phyloP scores from a whole-genome alignment of 208 protist genomes.

The Balamuthia mandrillaris region DNA sequence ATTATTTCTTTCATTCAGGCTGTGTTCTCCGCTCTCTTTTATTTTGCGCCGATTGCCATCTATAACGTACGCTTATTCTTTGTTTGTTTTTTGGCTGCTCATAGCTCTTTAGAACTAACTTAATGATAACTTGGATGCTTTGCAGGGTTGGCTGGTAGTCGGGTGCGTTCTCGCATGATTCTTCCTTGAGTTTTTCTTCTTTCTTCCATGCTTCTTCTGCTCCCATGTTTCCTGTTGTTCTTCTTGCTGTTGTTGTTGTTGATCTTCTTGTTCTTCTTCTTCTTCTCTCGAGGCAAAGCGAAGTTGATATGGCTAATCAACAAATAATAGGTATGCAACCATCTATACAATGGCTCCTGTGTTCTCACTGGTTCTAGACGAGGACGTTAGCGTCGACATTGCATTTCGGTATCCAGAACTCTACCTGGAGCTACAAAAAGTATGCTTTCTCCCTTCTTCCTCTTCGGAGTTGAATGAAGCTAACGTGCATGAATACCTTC shows the following conservation, averaged over 20 bases:
- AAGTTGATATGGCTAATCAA: too few species aligned
- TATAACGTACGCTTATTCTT: slow-evolving; percentile 76
- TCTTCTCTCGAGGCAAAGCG: too few species aligned
- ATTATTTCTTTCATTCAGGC: slow-evolving; percentile 96
- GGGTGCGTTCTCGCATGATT: too few species aligned
- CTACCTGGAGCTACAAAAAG: slow-evolving; percentile 94
- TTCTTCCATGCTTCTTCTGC: too few species aligned
- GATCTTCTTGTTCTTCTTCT: too few species aligned
- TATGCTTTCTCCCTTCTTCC: slow-evolving; percentile 51
- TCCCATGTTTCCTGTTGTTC: too few species aligned
- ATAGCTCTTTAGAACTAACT: not conserved
- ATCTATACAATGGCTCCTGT: slow-evolving; percentile 96
- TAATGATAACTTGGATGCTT: too few species aligned
- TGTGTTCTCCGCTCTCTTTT: slow-evolving; percentile 95
- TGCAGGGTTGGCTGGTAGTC: slow-evolving; percentile 64
- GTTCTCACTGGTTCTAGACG: slow-evolving; percentile 95
- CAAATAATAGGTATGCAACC: slow-evolving; percentile 95
- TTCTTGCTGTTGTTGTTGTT: too few species aligned
- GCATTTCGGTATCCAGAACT: slow-evolving; percentile 93
- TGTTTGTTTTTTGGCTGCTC: not conserved
- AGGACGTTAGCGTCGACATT: slow-evolving; percentile 87
- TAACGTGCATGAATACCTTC: too few species aligned
- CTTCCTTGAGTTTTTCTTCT: too few species aligned
- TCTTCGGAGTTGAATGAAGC: slow-evolving; percentile 35
- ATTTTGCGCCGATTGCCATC: slow-evolving; percentile 92